Evolutionary conservation across 768 basidiomycete species (phyloP).

Genomic region (Lentinula sp.): DNA sequence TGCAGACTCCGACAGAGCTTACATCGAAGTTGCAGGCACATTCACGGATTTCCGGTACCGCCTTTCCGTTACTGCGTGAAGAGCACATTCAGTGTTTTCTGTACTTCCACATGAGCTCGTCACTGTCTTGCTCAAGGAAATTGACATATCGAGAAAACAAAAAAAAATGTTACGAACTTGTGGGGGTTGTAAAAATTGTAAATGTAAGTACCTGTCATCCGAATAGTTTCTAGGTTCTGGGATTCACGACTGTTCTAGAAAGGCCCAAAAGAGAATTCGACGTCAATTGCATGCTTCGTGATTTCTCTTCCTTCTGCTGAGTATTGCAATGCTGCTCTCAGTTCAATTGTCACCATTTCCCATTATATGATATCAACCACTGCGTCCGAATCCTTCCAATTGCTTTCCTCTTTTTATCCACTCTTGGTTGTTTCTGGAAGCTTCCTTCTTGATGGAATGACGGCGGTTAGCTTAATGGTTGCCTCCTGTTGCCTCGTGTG

Average conservation of each 20-base stretch:
- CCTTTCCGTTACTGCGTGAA: neutral
- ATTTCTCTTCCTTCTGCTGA: no score
- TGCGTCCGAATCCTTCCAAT: no score
- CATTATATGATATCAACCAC: no score
- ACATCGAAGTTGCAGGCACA: neutral
- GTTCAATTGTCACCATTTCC: no score
- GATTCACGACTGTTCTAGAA: neutral
- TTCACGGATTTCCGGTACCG: neutral
- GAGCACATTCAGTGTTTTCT: neutral
- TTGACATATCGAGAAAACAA: neutral
- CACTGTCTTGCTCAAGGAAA: neutral
- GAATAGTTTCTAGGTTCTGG: neutral
- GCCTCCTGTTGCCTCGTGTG: no score
- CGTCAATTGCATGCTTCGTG: neutral
- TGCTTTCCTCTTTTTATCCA: no score
- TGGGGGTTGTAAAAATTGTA: neutral
- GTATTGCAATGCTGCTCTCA: no score
- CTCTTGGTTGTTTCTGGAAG: no score
- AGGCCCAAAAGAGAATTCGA: neutral
- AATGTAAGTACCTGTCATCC: neutral
- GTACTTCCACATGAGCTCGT: neutral
- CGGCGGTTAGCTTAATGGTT: no score
- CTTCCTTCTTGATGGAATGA: no score
- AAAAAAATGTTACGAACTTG: neutral
- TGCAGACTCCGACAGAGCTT: neutral